Evolutionary conservation across 1,284 basidiomycete genomes (phyloP), one percentile per base, ranked within the genome.

Genomic region (Rugosomyces carneus): DNA sequence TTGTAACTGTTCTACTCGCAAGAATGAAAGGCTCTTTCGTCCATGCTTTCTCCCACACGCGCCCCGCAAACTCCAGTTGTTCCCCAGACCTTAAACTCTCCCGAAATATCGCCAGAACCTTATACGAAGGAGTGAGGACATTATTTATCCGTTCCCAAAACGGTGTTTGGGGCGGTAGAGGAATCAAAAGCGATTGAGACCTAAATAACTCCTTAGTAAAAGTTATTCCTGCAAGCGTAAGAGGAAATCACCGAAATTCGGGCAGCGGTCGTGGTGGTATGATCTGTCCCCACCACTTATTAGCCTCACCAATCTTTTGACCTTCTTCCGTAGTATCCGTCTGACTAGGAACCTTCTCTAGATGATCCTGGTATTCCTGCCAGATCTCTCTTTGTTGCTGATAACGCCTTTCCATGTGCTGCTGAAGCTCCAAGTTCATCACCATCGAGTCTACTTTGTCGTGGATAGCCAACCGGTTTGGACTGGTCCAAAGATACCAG

Each of bases 401-500:
- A 53, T 71, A 72, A 39, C 64, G 50, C 34, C 60, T 56, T 34
- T 70, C 62, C 59, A 69, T 65, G 35, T 63, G 56, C 29, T 70
- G 66, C 60, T 84, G 81, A 16, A 58, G 62, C 48, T 70, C 68
- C 35, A 88, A 64, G 51, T 73, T 73, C 42, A 68, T 58, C 56
- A 67, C 69, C 83, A 88, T 86, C 44, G 71, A 66, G 19, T 74
- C 63, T 44, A 80, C 60, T 56, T 77, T 80, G 57, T 82, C 75
- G 53, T 75, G 68, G 9, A 74, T 69, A 9, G 72, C 76, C 61
- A 68, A 70, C 31, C 70, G 68, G 43, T 71, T 78, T 48, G 71
- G 70, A 19, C 75, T 76, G 40, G 74, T 72, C 84, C 84, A 88
- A 32, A 89, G 53, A 57, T 89, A 89, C 73, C 76, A 82, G 1